A percentile compares a stretch with the other conserved stretches of the same genome.
phyloP scores from a whole-genome alignment of 805 yeast species.

The Zygosaccharomyces kombuchaensis region DNA sequence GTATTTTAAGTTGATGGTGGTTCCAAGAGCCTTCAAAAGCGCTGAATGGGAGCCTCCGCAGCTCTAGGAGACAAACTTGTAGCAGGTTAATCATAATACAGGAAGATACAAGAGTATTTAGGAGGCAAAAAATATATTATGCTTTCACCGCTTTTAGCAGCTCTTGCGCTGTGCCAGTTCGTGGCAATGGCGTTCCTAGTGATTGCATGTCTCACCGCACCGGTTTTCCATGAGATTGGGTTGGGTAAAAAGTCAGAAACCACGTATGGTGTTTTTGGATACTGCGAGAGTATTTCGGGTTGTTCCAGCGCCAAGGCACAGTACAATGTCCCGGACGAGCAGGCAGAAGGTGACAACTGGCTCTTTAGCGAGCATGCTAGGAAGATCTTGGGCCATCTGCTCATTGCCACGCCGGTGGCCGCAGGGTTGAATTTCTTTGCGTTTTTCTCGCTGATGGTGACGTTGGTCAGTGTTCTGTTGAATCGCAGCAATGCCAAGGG shows the following conservation, averaged over 20 bases:
- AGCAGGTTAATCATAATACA: not conserved
- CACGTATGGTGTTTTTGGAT: slow-evolving; percentile 65
- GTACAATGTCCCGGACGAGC: slow-evolving; percentile 37
- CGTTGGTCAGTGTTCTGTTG: slow-evolving; percentile 29
- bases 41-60: not conserved
- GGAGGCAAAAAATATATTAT: not conserved
- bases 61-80: not conserved
- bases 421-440: slow-evolving; percentile 56
- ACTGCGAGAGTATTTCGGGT: slow-evolving; percentile 39
- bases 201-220: slow-evolving; percentile 57
- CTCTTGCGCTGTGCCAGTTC: slow-evolving; percentile 35
- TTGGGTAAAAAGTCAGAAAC: slow-evolving; percentile 40
- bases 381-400: slow-evolving; percentile 47
- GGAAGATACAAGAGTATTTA: not conserved
- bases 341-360: slow-evolving; percentile 43
- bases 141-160: slow-evolving; percentile 8
- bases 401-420: slow-evolving; percentile 63
- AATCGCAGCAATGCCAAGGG: slow-evolving; percentile 17
- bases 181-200: slow-evolving; percentile 60
- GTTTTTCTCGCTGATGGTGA: slow-evolving; percentile 36
- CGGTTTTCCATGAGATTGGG: slow-evolving; percentile 47
- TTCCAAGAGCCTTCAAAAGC: not conserved
- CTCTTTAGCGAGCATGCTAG: slow-evolving; percentile 43
- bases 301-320: slow-evolving; percentile 48
- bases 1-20: slow-evolving; percentile 1